These are phyloP conservation scores for Fusarium chuoi DNA, from an alignment of 2,329 filamentous ascomycete species.

Conservation along the genomic window DNA sequence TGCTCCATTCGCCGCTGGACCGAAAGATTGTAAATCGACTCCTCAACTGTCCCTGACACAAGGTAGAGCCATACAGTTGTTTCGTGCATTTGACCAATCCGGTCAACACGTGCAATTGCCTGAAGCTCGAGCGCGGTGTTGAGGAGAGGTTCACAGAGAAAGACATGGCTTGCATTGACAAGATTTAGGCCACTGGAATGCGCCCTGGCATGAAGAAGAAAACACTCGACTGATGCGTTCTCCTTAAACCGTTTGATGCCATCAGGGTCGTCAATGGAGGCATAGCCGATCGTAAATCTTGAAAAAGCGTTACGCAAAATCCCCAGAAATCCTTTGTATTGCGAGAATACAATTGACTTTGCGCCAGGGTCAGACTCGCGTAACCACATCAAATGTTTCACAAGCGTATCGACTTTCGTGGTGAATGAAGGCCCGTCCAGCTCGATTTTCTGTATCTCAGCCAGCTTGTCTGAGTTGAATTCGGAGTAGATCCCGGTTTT, in stretches of 20 bases:
- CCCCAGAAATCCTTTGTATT: conserved; percentile 81
- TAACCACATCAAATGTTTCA: conserved; percentile 86
- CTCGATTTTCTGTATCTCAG: conserved; percentile 84
- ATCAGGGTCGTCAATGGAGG: conserved; percentile 73
- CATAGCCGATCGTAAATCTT: conserved; percentile 77
- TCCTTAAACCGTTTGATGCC: conserved; percentile 82
- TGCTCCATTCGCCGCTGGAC: conserved; percentile 82
- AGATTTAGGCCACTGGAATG: conserved; percentile 91
- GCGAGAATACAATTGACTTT: conserved; percentile 94
- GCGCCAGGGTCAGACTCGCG: conserved; percentile 84
- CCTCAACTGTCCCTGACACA: conserved; percentile 89
- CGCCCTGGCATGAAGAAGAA: conserved; percentile 88
- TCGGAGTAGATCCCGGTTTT: conserved; percentile 76
- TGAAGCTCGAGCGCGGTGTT: conserved; percentile 95
- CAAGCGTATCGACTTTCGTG: conserved; percentile 87
- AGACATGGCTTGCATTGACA: conserved; percentile 92
- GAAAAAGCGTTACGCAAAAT: conserved; percentile 77
- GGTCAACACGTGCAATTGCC: conserved; percentile 92
- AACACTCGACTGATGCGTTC: conserved; percentile 79
- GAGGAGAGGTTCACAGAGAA: conserved; percentile 91
- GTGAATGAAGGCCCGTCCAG: conserved; percentile 80
- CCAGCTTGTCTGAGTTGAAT: conserved; percentile 76
- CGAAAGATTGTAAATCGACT: conserved; percentile 89
- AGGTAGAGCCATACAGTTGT: conserved; percentile 98
- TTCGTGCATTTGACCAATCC: conserved; percentile 87